These are phyloP conservation scores for Trypanosoma platydactyli DNA, from an alignment of 208 protist species.

Conservation along the genomic window DNA sequence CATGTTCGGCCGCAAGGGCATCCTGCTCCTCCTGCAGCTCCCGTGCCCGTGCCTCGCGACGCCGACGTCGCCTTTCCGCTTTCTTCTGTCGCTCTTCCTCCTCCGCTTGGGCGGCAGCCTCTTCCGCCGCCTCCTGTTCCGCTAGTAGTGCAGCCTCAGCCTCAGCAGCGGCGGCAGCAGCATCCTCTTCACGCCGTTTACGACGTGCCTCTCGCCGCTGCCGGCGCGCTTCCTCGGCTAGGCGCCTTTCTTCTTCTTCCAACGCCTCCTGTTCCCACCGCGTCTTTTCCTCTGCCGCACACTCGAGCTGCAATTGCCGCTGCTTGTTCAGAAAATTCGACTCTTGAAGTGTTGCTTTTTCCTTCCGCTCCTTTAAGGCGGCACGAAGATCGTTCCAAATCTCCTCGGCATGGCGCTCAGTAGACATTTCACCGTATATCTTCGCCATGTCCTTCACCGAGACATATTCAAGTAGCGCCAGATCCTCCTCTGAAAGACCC, in stretches of 20 bases:
- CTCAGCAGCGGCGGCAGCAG: constrained; percentile 18
- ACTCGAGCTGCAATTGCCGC: constrained; percentile 10
- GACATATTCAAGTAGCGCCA: constrained; percentile 77
- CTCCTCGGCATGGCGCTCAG: constrained; percentile 56
- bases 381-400: constrained; percentile 76
- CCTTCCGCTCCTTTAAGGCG: constrained; percentile 50
- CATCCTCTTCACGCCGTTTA: constrained; percentile 36
- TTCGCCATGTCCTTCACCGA: constrained; percentile 88
- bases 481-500: constrained; percentile 70
- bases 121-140: constrained; percentile 29
- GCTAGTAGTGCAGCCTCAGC: constrained; percentile 23
- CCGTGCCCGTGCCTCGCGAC: constrained; percentile 52
- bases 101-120: constrained; percentile 32
- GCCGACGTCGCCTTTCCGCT: constrained; percentile 48
- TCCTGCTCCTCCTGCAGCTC: constrained; percentile 71
- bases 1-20: constrained; percentile 48
- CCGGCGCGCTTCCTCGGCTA: constrained; percentile 36
- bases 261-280: constrained; percentile 38
- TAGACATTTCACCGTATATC: constrained; percentile 79
- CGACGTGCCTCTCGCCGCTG: constrained; percentile 42
- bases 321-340: constrained; percentile 44
- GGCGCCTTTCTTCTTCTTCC: constrained; percentile 41
- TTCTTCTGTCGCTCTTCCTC: constrained; percentile 36
- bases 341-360: constrained; percentile 42
- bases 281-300: constrained; percentile 34